Base-by-base conservation (phyloP, 768 basidiomycete species). In the Filobasidium floriforme region DNA sequence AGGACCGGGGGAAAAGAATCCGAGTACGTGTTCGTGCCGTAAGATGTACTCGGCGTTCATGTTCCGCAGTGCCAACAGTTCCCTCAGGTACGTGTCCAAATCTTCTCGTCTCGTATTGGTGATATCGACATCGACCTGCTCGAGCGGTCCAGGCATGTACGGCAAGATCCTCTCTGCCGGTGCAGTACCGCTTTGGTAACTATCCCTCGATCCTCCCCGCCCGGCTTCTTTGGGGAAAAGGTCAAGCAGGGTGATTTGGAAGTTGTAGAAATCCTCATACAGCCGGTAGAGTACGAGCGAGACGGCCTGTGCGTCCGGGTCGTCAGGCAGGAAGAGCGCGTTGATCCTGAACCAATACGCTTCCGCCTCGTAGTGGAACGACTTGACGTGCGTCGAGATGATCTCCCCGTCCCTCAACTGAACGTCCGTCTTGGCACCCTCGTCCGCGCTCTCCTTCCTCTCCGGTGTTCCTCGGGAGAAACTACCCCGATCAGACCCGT, bases 251-350 rank as follows among this genome's bases (percentile, higher is more conserved):
- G 85, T 82, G 64, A 96, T 88, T 75, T 99, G 96, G 79, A 97
- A 97, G 73, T 93, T 90, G 80, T 94, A 97, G 79, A 99, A 99
- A 79, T 99, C 94, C 73, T 93, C 89, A 82, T 99, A 99, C 28
- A 90, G 87, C 60, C 96, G 85, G 81, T 94, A 99, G 52, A 98
- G 83, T 70, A 92, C 86, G 65, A 98, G 86, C 62, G 84, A 83
- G 55, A 84, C 86, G 19, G 84, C 80, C 9, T 74, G 71, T 14
- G 74, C 71, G 1, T 72, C 54, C 10, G 82, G 81, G 67, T 83
- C 83, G 72, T 89, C 91, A 0, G 93, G 91, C 70, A 93, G 88
- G 80, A 87, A 98, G 66, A 87, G 79, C 64, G 89, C 92, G 74
- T 96, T 86, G 54, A 98, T 83, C 37, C 93, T 87, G 84, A 98